A percentile compares a stretch with the other conserved stretches of the same genome.
phyloP scores from a whole-genome alignment of 495 filamentous ascomycete genomes.

The Penicillium odoratum region DNA sequence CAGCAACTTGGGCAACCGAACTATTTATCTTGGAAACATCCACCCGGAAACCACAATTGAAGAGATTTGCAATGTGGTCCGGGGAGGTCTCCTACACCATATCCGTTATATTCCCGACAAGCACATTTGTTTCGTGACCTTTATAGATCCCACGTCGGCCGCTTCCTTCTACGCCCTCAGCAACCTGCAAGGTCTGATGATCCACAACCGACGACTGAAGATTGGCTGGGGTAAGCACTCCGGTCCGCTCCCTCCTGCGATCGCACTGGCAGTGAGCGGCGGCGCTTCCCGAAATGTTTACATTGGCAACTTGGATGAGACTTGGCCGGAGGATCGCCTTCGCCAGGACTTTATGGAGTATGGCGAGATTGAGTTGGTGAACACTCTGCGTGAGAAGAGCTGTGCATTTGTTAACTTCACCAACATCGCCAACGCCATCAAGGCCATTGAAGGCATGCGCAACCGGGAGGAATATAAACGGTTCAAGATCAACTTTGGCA shows the following conservation, averaged over 20 bases:
- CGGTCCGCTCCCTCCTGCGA: constrained; percentile 91
- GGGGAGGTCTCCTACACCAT: constrained; percentile 90
- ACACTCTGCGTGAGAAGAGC: constrained; percentile 96
- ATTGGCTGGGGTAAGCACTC: constrained; percentile 99
- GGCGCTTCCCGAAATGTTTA: constrained; percentile 96
- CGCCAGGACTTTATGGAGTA: constrained; percentile 97
- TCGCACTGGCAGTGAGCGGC: constrained; percentile 92
- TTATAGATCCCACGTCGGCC: constrained; percentile 97
- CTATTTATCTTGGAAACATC: constrained; percentile 97
- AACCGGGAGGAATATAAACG: constrained; percentile 93
- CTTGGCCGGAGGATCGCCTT: constrained; percentile 93
- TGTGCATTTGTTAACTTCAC: constrained; percentile 99
- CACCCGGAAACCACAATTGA: constrained; percentile 98
- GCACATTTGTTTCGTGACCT: constrained; percentile 99
- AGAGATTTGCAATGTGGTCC: constrained; percentile 96
- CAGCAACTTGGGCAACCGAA: constrained; percentile 95
- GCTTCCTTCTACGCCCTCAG: constrained; percentile 97
- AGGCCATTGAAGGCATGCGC: constrained; percentile 94
- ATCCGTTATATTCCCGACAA: constrained; percentile 99
- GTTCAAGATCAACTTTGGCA: constrained; percentile 99
- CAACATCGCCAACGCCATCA: constrained; percentile 99
- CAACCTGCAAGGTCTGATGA: constrained; percentile 97
- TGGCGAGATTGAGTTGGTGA: constrained; percentile 96
- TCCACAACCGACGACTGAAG: constrained; percentile 96
- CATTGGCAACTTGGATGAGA: constrained; percentile 94